Base-by-base conservation (phyloP, 2,329 filamentous ascomycete species). In the Mollisiaceae sp. region DNA sequence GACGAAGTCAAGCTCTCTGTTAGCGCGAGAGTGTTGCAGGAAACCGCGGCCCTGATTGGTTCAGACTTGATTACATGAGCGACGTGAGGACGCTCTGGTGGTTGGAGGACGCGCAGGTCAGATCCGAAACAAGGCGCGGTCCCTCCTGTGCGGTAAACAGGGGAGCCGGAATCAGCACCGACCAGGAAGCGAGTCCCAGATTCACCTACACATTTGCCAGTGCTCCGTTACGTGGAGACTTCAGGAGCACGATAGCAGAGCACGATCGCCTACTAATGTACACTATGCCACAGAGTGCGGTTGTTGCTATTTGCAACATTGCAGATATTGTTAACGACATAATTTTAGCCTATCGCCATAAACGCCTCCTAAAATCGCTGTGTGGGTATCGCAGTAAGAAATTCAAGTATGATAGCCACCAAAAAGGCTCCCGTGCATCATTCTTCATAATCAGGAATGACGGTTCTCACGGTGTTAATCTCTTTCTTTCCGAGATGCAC, bases 401-500 rank as follows among this genome's bases (percentile, higher is more conserved):
- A 54, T 32, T 32, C 6, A 50, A 32, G 50, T n/a, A 54, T 5
- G 32, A 50, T 18, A 54, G 50, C 50, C 50, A 32, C 50, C 22
- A n/a, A 32, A 32, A 32, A 32, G 27, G 27, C 27, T 6, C 27
- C 6, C 27, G 6, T 32, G 27, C 27, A 32, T 32, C 27, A 32
- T 32, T 32, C 27, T 24, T 70, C 65, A 61, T 67, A 73, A 27
- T 71, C 65, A 27, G 73, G 73, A 36, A 54, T 39, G 27, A 74
- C 69, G 1, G 59, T 59, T 1, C 66, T 65, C 50, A 82, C 67
- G 60, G 74, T 71, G 0, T 75, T 74, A 2, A 77, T 75, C 50
- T 78, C 77, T 69, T 79, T 80, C 69, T 73, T 77, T 12, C 76
- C 80, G 57, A 85, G 74, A 4, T 75, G 69, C 15, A 85, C 76